Conservation (phyloP, 2,329 filamentous ascomycete species). For the Aspergillus quadrilineatus region DNA sequence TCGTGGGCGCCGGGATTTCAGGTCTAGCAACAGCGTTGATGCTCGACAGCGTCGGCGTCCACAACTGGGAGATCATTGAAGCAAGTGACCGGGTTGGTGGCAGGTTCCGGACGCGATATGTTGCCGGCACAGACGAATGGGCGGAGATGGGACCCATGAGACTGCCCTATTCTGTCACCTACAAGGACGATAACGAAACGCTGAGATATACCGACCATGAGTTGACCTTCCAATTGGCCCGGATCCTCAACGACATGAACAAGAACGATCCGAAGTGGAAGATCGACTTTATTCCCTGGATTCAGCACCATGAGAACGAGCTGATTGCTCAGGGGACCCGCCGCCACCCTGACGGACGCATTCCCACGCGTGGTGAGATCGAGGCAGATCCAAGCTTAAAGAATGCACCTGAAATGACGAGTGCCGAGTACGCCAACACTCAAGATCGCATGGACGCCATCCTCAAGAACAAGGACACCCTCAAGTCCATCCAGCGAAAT, state of each 20-base stretch:
- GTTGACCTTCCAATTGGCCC: slow-evolving; percentile 26
- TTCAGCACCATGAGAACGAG: slow-evolving; percentile 25
- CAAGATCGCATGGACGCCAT: slow-evolving; percentile 20
- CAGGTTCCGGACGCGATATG: slow-evolving; percentile 44
- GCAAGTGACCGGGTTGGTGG: slow-evolving; percentile 44
- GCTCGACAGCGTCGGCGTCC: slow-evolving; percentile 44
- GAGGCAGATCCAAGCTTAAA: slow-evolving; percentile 13
- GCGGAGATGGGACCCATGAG: slow-evolving; percentile 33
- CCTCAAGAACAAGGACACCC: slow-evolving; percentile 17
- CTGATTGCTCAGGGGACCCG: slow-evolving; percentile 21
- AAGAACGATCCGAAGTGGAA: slow-evolving; percentile 20
- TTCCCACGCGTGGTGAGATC: slow-evolving; percentile 26
- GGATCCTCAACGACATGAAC: slow-evolving; percentile 27
- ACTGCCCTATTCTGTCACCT: slow-evolving; percentile 24
- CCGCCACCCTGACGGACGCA: slow-evolving; percentile 21
- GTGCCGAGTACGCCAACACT: slow-evolving; percentile 14
- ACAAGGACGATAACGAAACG: slow-evolving; percentile 23
- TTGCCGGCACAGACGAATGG: slow-evolving; percentile 32
- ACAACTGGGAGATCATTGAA: slow-evolving; percentile 48
- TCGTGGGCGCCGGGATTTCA: slow-evolving; percentile 33
- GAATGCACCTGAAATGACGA: slow-evolving; percentile 17
- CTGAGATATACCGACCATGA: slow-evolving; percentile 25
- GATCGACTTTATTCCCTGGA: slow-evolving; percentile 29
- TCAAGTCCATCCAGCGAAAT: slow-evolving; percentile 23
- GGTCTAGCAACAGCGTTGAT: slow-evolving; percentile 47